phyloP scores from a whole-genome alignment of 192 early-diverging fungal species.

The Coemansia javaensis region DNA sequence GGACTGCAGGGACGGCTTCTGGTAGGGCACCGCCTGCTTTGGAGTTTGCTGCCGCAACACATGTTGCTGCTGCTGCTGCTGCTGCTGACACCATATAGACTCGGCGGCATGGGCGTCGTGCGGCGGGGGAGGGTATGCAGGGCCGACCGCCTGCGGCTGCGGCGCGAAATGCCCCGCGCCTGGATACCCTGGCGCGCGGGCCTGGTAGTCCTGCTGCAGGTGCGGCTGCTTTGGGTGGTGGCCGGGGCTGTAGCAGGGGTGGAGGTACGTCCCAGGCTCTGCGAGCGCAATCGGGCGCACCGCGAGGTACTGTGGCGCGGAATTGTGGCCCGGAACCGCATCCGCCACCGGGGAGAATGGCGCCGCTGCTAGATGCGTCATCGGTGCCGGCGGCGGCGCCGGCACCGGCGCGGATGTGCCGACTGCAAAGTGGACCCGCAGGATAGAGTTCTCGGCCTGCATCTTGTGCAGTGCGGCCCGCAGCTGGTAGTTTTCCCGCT shows the following conservation, averaged over 20 bases:
- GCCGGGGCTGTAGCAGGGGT: neutral
- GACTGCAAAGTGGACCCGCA: slow-evolving; percentile 26
- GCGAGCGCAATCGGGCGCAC: slow-evolving; percentile 7
- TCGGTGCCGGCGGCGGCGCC: slow-evolving; percentile 16
- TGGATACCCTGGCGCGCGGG: neutral
- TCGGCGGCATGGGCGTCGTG: neutral
- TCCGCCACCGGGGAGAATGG: slow-evolving; percentile 12
- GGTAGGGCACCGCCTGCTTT: too few species aligned
- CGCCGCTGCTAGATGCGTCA: neutral
- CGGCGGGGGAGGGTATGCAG: neutral
- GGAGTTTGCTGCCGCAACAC: too few species aligned
- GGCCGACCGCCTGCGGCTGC: neutral
- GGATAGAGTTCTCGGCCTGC: slow-evolving; percentile 19
- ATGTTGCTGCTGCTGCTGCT: too few species aligned
- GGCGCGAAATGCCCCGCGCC: neutral
- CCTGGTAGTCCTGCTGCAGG: slow-evolving; percentile 5
- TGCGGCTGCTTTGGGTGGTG: too few species aligned
- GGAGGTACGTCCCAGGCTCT: slow-evolving; percentile 6
- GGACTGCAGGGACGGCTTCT: too few species aligned
- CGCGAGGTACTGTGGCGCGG: neutral
- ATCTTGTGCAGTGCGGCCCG: slow-evolving; percentile 19
- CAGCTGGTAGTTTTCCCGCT: slow-evolving; percentile 38
- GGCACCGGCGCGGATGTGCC: slow-evolving; percentile 18
- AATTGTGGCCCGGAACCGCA: neutral
- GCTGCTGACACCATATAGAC: too few species aligned